Percentiles rank a stretch among this genome's conserved stretches.
These are phyloP conservation scores for Gossypium herbaceum DNA, from an alignment of 345 rosid species.

Conservation along the genomic window DNA sequence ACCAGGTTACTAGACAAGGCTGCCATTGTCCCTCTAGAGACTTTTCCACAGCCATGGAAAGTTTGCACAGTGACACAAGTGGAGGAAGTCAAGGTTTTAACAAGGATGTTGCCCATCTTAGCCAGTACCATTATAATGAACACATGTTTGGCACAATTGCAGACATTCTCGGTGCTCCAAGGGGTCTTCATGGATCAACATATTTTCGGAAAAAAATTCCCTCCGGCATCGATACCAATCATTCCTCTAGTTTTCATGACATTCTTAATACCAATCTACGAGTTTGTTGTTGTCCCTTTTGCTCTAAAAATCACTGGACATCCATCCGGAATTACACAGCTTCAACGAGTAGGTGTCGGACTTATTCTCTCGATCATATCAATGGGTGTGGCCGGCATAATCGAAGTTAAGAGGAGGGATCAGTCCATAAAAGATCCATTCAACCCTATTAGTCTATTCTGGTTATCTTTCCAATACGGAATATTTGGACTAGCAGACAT, in stretches of 20 bases:
- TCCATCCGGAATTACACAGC: slow-evolving; percentile 45
- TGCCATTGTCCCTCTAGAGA: slow-evolving; percentile 31
- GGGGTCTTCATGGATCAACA: slow-evolving; percentile 32
- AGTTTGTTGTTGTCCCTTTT: slow-evolving; percentile 32
- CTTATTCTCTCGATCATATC: slow-evolving; percentile 37
- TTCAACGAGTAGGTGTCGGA: slow-evolving; percentile 41
- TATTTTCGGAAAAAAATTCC: slow-evolving; percentile 29
- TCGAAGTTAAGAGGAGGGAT: slow-evolving; percentile 43
- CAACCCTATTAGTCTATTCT: slow-evolving; percentile 32
- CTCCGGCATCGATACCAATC: slow-evolving; percentile 36
- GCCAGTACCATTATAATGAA: slow-evolving; percentile 43
- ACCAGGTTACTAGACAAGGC: slow-evolving; percentile 55
- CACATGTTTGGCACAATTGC: slow-evolving; percentile 44
- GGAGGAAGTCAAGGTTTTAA: slow-evolving; percentile 36
- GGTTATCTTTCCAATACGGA: slow-evolving; percentile 38
- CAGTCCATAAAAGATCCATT: background rate
- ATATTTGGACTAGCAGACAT: slow-evolving; percentile 46
- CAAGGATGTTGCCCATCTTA: slow-evolving; percentile 43
- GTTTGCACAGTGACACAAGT: slow-evolving; percentile 61
- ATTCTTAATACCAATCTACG: slow-evolving; percentile 37
- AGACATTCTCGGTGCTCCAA: slow-evolving; percentile 41
- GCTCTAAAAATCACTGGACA: slow-evolving; percentile 34
- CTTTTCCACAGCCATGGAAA: slow-evolving; percentile 42
- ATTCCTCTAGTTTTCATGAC: slow-evolving; percentile 39
- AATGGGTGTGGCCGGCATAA: slow-evolving; percentile 36